Conservation (phyloP, 2,329 filamentous ascomycete species). For the Nothomitra cinnamomea region DNA sequence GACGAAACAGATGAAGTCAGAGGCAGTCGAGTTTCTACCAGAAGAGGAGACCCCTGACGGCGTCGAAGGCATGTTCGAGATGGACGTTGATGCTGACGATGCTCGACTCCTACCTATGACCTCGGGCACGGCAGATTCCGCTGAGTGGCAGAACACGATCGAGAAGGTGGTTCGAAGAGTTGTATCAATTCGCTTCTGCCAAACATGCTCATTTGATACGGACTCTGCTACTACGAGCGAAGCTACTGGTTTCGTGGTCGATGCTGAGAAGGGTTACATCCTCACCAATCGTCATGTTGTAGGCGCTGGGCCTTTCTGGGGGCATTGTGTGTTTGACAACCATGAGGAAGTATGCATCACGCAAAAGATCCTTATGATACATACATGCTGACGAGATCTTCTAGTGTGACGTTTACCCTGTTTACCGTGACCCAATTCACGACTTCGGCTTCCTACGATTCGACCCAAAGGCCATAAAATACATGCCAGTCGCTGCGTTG, state of each 20-base stretch:
- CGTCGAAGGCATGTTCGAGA: conserved; percentile 20
- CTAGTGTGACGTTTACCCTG: conserved; percentile 83
- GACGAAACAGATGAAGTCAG: conserved; percentile 36
- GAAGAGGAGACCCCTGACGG: conserved; percentile 26
- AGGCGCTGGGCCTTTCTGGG: conserved; percentile 90
- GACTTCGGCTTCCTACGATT: conserved; percentile 96
- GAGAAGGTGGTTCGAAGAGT: conserved; percentile 88
- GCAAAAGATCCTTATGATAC: not conserved
- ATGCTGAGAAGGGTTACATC: conserved; percentile 81
- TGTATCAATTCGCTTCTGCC: conserved; percentile 97
- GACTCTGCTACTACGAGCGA: conserved; percentile 85
- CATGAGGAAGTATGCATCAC: conserved; percentile 53
- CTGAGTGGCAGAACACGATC: conserved; percentile 91
- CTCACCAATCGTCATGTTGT: conserved; percentile 87
- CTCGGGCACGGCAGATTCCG: conserved; percentile 42
- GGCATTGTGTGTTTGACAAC: conserved; percentile 96
- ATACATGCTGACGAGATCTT: conserved; percentile 3
- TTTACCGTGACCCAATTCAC: conserved; percentile 96
- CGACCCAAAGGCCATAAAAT: conserved; percentile 89
- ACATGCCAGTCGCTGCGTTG: conserved; percentile 77
- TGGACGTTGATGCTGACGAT: conserved; percentile 29
- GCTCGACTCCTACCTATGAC: conserved; percentile 26
- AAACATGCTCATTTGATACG: conserved; percentile 97
- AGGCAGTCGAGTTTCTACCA: conserved; percentile 22
- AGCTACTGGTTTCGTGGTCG: conserved; percentile 93